Percentiles rank a stretch among this genome's conserved stretches.
Conservation (phyloP, 2,329 filamentous ascomycete species). For the Daldinia sp. region DNA sequence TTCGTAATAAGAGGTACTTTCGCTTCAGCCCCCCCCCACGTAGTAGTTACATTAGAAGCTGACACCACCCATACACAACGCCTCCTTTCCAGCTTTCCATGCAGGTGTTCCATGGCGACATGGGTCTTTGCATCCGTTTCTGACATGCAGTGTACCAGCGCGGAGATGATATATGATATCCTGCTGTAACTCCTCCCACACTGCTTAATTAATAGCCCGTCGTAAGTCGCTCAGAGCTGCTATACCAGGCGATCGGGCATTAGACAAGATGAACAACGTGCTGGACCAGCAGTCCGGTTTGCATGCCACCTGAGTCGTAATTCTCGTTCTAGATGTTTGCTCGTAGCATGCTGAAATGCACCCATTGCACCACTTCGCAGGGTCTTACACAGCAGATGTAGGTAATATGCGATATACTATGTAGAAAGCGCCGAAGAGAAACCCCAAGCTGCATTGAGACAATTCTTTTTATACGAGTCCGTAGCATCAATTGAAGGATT, state of each 20-base stretch:
- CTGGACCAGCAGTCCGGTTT: slow-evolving; percentile 4
- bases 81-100: slow-evolving; percentile 13
- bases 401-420: background rate
- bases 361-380: background rate
- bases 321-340: slow-evolving; percentile 11
- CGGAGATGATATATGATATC: slow-evolving; percentile 14
- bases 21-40: background rate
- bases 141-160: slow-evolving; percentile 4
- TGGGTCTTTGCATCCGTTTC: slow-evolving; percentile 9
- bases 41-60: slow-evolving; percentile 9
- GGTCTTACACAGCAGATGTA: background rate
- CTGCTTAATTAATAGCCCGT: slow-evolving; percentile 6
- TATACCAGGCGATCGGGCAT: slow-evolving; percentile 2
- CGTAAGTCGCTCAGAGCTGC: background rate
- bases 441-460: slow-evolving; percentile 1
- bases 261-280: slow-evolving; percentile 2
- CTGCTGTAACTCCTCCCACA: slow-evolving; percentile 3
- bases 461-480: slow-evolving; percentile 12
- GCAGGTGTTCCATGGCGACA: slow-evolving; percentile 4
- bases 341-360: background rate
- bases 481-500: background rate
- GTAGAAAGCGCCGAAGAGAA: background rate
- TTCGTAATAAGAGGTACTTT: background rate
- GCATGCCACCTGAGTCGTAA: slow-evolving; percentile 5
- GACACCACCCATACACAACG: slow-evolving; percentile 8